These are phyloP conservation scores for Candida ulmi DNA, from an alignment of 805 yeast genomes.

Conservation along the genomic window DNA sequence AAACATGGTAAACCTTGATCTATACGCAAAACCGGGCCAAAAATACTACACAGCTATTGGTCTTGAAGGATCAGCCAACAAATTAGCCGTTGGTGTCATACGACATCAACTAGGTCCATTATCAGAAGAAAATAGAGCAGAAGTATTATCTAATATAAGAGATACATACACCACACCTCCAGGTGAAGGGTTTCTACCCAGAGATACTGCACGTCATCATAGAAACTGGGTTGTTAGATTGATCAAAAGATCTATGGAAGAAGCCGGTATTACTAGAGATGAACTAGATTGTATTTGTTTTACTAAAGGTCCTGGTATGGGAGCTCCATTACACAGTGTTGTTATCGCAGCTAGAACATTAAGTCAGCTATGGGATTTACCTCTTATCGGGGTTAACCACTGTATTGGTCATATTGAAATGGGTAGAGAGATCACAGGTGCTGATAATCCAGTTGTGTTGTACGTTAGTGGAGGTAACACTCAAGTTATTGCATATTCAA, in stretches of 20 bases:
- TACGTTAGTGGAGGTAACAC: constrained; percentile 99
- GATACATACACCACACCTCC: constrained; percentile 96
- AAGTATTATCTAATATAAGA: constrained; percentile 81
- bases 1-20: constrained; percentile 42
- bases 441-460: constrained; percentile 91
- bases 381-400: constrained; percentile 92
- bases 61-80: constrained; percentile 95
- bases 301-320: constrained; percentile 99
- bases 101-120: constrained; percentile 63
- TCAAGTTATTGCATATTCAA: constrained; percentile 94
- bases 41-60: constrained; percentile 72
- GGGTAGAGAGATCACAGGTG: constrained; percentile 99
- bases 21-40: constrained; percentile 35
- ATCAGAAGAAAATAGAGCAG: constrained; percentile 55
- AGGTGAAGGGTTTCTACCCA: constrained; percentile 94
- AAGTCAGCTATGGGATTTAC: constrained; percentile 72
- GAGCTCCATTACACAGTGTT: constrained; percentile 93
- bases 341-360: constrained; percentile 89
- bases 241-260: constrained; percentile 58
- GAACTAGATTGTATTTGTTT: constrained; percentile 82
- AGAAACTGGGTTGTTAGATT: constrained; percentile 88
- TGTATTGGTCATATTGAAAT: constrained; percentile 98
- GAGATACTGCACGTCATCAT: constrained; percentile 97
- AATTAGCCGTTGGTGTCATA: constrained; percentile 89
- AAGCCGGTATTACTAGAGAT: constrained; percentile 42